Evolutionary conservation across 768 basidiomycete genomes (phyloP), one percentile per base, ranked within the genome.

Genomic region (Polyporus arcularius): DNA sequence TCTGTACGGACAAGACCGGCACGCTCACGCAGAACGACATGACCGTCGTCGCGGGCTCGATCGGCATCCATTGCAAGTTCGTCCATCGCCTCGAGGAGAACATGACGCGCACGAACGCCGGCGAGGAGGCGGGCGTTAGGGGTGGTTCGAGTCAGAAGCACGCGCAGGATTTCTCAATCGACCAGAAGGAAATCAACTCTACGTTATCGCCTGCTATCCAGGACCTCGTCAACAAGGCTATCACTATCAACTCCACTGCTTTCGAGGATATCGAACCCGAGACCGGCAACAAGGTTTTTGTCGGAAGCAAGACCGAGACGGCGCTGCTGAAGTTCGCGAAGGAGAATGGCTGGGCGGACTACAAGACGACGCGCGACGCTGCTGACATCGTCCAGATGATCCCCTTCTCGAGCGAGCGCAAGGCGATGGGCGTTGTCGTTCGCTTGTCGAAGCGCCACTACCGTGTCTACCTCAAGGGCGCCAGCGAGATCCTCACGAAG

Each of bases 1-100:
- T 98, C 4, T 95, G 94, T 75, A 96, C 94, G 14, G 94, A 96
- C 80, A 96, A 96, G 78, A 96, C 95, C 2, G 96, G 96, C 40
- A 98, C 96, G 9, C 87, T 99, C 26, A 99, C 97, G 0, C 89
- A 93, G 71, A 98, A 98, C 76, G 78, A 78, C 66, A 99, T 99
- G 97, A 86, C 89, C 10, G 92, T 98, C 64, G 97, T 99, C 53
- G 96, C 96, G 21, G 96, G 96, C 41, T 95, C 94, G 11, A 79
- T 98, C 52, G 97, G 97, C 28, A 85, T 98, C 52, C 89, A 96
- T 68, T 93, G 88, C 69, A 98, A 98, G 75, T 98, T 98, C 65
- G 96, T 96, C 14, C 85, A 85, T 21, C 79, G 81, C 10, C 83
- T 97, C 30, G 79, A 85, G 60, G 85, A 90, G 48, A 92, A 95